Evolutionary conservation across 106 monocot genomes (phyloP).

Genomic region (Chionographis japonica): DNA sequence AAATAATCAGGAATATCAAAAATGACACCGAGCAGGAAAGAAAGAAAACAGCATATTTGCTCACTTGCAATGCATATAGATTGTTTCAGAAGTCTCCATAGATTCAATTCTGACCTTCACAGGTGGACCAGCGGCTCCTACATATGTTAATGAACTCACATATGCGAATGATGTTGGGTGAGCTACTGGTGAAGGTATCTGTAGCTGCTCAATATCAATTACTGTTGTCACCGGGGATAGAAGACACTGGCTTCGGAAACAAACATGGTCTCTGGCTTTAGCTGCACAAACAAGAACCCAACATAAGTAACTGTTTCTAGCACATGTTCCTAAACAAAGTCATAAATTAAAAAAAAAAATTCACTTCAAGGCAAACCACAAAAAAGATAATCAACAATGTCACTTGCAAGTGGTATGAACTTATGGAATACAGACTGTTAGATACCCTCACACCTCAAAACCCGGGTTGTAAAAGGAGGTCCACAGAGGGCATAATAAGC

Average conservation of each 20-base stretch:
- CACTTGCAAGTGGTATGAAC: too few relatives aligned
- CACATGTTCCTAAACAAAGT: too few relatives aligned
- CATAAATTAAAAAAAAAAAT: too few relatives aligned
- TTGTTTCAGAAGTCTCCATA: background rate
- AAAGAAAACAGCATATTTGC: background rate
- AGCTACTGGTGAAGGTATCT: slow-evolving; percentile 29
- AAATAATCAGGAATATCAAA: slow-evolving; percentile 30
- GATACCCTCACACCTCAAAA: too few relatives aligned
- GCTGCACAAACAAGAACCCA: slow-evolving; percentile 25
- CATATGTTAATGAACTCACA: slow-evolving; percentile 40
- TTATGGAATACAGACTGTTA: too few relatives aligned
- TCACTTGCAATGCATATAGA: background rate
- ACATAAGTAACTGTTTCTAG: background rate
- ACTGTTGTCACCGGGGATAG: slow-evolving; percentile 28
- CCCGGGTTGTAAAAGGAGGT: too few relatives aligned
- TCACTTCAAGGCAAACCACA: too few relatives aligned
- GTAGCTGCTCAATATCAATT: slow-evolving; percentile 36
- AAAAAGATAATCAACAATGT: too few relatives aligned
- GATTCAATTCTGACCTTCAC: slow-evolving; percentile 31
- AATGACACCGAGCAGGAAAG: slow-evolving; percentile 15
- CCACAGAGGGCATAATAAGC: too few relatives aligned
- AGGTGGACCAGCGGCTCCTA: slow-evolving; percentile 49
- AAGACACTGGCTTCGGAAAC: slow-evolving; percentile 22
- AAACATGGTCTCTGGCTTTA: slow-evolving; percentile 29
- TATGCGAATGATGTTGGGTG: slow-evolving; percentile 25